Evolutionary conservation across 306 rosid genomes (phyloP).

Genomic region (Gastrolobium bilobum): DNA sequence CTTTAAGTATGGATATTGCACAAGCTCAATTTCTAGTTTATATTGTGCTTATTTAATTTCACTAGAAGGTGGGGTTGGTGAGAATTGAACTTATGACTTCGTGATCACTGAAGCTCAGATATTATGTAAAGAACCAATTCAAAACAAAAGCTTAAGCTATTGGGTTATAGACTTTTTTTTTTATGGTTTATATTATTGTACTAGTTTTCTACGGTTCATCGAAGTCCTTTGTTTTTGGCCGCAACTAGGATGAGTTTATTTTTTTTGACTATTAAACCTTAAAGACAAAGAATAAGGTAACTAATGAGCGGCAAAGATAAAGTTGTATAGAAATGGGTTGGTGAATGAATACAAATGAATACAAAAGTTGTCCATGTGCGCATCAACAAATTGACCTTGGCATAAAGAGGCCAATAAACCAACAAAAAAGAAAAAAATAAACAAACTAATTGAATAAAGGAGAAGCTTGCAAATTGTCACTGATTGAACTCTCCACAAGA

Average conservation of each 20-base stretch:
- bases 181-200: too few relatives aligned
- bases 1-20: too few relatives aligned
- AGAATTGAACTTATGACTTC: too few relatives aligned
- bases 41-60: too few relatives aligned
- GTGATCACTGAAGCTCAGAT: too few relatives aligned
- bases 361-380: neutral
- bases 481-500: neutral
- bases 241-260: neutral
- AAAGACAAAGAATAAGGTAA: neutral
- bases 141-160: too few relatives aligned
- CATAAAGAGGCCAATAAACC: neutral
- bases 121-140: too few relatives aligned
- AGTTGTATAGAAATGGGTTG: neutral
- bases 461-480: neutral
- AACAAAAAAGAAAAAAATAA: neutral
- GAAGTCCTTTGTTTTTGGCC: constrained; percentile 33
- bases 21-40: too few relatives aligned
- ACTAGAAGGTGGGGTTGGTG: too few relatives aligned
- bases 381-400: neutral
- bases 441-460: neutral
- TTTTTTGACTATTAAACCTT: constrained; percentile 14
- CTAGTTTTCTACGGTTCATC: neutral
- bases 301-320: neutral
- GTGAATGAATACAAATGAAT: neutral
- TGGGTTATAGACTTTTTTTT: too few relatives aligned